A percentile compares a stretch with the other conserved stretches of the same genome.
phyloP scores from a whole-genome alignment of 768 basidiomycete genomes.

The Cantharellus cinnabarinus region DNA sequence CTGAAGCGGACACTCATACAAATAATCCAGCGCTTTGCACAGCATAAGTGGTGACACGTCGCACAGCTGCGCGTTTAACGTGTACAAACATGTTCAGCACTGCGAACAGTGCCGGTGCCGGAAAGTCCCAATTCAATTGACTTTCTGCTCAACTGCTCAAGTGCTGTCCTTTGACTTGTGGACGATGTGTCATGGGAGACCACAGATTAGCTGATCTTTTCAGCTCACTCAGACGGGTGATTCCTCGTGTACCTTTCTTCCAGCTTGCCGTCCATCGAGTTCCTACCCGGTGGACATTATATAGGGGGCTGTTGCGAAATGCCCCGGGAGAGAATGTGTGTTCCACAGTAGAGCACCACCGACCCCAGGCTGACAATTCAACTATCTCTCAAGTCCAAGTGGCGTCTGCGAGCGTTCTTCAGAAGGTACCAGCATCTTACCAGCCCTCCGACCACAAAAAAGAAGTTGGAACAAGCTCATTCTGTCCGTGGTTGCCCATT shows the following conservation, averaged over 20 bases:
- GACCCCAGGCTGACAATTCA: not conserved
- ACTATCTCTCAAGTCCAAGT: slow-evolving; percentile 27
- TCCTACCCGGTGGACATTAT: slow-evolving; percentile 60
- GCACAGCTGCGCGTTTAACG: too few relatives aligned
- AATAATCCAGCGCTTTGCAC: too few relatives aligned
- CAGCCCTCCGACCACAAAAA: slow-evolving; percentile 18
- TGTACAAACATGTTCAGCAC: too few relatives aligned
- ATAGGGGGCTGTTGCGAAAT: slow-evolving; percentile 41
- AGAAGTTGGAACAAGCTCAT: slow-evolving; percentile 1
- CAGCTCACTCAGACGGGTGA: slow-evolving; percentile 35
- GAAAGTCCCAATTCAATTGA: too few relatives aligned
- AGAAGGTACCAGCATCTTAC: slow-evolving; percentile 31
- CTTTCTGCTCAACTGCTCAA: too few relatives aligned
- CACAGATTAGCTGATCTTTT: slow-evolving; percentile 25
- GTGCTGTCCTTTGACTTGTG: too few relatives aligned
- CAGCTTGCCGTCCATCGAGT: slow-evolving; percentile 48
- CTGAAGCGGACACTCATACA: too few relatives aligned
- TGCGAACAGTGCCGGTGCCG: too few relatives aligned
- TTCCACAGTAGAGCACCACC: not conserved
- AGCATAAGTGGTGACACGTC: too few relatives aligned
- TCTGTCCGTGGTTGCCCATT: not conserved
- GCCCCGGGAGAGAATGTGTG: slow-evolving; percentile 18
- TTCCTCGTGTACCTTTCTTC: slow-evolving; percentile 46
- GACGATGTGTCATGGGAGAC: not conserved
- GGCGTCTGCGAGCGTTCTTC: slow-evolving; percentile 36